These are phyloP conservation scores for Sarocladium oryzae DNA, from an alignment of 2,329 filamentous ascomycete species.

Conservation along the genomic window DNA sequence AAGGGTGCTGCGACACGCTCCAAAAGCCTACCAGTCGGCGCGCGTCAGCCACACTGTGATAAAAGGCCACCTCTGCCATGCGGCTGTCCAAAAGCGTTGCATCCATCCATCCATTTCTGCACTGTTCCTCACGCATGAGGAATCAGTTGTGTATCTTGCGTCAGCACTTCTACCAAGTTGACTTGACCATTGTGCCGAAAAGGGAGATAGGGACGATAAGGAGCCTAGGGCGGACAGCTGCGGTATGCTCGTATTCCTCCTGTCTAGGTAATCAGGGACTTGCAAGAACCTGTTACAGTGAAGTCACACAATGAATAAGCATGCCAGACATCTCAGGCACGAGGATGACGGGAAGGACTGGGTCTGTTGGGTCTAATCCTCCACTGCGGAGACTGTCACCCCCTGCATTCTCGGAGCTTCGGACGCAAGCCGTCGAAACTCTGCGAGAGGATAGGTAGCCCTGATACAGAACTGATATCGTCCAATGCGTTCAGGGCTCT, in stretches of 20 bases:
- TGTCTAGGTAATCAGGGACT: neutral
- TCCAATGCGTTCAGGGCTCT: too few species aligned
- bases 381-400: constrained; percentile 4
- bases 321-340: neutral
- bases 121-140: too few species aligned
- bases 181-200: too few species aligned
- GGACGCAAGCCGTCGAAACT: neutral
- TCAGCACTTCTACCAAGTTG: neutral
- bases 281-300: neutral
- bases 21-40: too few species aligned
- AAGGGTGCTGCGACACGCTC: neutral
- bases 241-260: neutral
- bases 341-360: neutral
- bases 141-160: too few species aligned
- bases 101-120: too few species aligned
- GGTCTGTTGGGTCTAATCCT: constrained; percentile 3
- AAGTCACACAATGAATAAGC: neutral
- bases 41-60: constrained; percentile 3
- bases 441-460: neutral
- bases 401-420: constrained; percentile 5
- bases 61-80: too few species aligned
- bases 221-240: neutral
- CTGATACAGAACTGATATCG: neutral
- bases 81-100: too few species aligned
- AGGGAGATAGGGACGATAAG: too few species aligned